These are phyloP conservation scores for Cyberlindnera lachancei DNA, from an alignment of 805 yeast species.

Conservation along the genomic window DNA sequence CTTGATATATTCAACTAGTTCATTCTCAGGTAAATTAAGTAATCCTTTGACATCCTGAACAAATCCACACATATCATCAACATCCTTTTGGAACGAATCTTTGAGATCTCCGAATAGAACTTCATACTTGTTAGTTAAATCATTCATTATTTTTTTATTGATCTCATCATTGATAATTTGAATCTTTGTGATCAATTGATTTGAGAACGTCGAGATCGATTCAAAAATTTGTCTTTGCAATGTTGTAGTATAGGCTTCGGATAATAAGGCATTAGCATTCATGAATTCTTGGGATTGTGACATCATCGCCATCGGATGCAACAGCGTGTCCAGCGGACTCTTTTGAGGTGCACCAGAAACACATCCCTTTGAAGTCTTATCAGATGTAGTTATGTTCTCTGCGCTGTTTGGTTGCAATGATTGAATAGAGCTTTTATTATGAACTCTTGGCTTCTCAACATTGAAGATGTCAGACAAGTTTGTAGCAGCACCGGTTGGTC, in stretches of 20 bases:
- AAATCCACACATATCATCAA: slow-evolving; percentile 29
- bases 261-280: slow-evolving; percentile 9
- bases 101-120: slow-evolving; percentile 25
- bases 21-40: slow-evolving; percentile 28
- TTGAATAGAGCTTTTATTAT: no score
- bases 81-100: slow-evolving; percentile 27
- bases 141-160: slow-evolving; percentile 27
- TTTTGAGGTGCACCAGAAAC: no score
- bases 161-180: slow-evolving; percentile 30
- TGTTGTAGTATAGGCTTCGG: slow-evolving; percentile 27
- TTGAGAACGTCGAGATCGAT: slow-evolving; percentile 28
- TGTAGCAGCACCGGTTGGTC: no score
- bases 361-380: no score
- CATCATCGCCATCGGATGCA: no score
- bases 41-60: slow-evolving; percentile 28
- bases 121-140: slow-evolving; percentile 29
- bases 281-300: no score
- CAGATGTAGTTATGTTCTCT: no score
- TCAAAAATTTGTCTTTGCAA: slow-evolving; percentile 30
- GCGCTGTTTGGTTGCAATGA: no score
- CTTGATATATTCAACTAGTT: slow-evolving; percentile 24
- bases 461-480: not conserved
- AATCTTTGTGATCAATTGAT: slow-evolving; percentile 28
- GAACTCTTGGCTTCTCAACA: not conserved
- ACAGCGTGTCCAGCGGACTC: no score